A percentile compares a stretch with the other conserved stretches of the same genome.
phyloP scores from a whole-genome alignment of 192 early-diverging fungal species.

The Gaertneriomyces sp. region DNA sequence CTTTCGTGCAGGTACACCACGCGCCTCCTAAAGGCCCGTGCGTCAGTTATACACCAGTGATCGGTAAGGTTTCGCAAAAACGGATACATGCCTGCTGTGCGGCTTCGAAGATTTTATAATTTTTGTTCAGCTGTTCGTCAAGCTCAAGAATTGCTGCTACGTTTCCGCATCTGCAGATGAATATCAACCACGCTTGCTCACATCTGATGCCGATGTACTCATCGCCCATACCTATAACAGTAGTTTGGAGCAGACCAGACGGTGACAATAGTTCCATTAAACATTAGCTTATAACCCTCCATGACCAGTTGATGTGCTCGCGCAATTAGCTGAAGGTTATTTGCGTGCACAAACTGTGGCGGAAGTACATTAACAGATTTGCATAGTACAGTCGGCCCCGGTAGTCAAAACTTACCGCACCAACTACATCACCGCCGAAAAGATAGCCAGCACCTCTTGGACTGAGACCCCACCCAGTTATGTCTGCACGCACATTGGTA shows the following conservation, averaged over 20 bases:
- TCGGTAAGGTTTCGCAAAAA: neutral
- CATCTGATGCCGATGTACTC: neutral
- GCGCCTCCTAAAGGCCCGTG: constrained; percentile 57
- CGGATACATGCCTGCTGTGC: constrained; percentile 68
- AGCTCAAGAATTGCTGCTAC: constrained; percentile 95
- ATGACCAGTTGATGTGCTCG: constrained; percentile 94
- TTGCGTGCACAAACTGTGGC: constrained; percentile 52
- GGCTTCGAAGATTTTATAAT: constrained; percentile 92
- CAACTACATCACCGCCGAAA: constrained; percentile 91
- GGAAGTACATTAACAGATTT: neutral
- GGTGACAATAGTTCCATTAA: constrained; percentile 91
- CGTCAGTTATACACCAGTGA: constrained; percentile 4
- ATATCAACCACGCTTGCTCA: neutral
- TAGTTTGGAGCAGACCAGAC: constrained; percentile 99
- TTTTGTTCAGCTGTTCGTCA: constrained; percentile 80
- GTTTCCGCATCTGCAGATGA: constrained; percentile 77
- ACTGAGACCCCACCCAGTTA: constrained; percentile 88
- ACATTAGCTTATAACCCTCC: constrained; percentile 97
- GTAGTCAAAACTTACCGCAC: constrained; percentile 29
- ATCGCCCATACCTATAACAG: constrained; percentile 72
- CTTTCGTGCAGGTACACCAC: constrained; percentile 78
- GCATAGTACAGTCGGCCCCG: neutral
- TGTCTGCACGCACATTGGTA: constrained; percentile 27
- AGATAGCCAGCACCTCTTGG: constrained; percentile 95
- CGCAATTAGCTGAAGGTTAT: constrained; percentile 60